Evolutionary conservation across 2,329 filamentous ascomycete genomes (phyloP), one percentile per base, ranked within the genome.

Genomic region (Kalaharituber pfeilii): DNA sequence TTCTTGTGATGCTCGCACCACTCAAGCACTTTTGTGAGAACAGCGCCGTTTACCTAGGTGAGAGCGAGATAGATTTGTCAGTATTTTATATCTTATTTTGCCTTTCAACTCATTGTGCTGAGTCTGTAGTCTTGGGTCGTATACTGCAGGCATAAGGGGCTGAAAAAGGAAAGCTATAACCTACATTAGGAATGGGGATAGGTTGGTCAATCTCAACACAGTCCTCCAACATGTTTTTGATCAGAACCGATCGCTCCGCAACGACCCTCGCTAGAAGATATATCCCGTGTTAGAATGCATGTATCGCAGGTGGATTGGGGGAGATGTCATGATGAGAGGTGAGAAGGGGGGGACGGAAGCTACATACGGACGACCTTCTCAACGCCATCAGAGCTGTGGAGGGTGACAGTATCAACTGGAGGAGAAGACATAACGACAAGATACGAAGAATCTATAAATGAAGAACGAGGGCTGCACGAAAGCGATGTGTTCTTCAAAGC

Each of bases 211-310:
- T 71, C 29, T 76, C 69, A 62, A 86, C 87, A 49, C 96, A 73
- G 72, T 98, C 91, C 67, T 94, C 88, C 47, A 98, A 78, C 82
- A 98, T 82, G 75, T 96, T 94, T 80, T 94, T 95, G 75, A 98
- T 93, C 52, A 98, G 76, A 65, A 95, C 80, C 2, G 86, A 94
- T 62, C 89, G 85, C 74, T 94, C 86, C 42, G 85, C 86, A 57
- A 96, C 42, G 13, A 20, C 42, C 42, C 42, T 47, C n/a, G 42
- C 42, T 47, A 24, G 42, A 13, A 47, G 25, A 5, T 15, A 25
- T 18, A 47, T 25, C 5, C 22, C 18, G 15, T 24, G 13, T 5
- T 22, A 47, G 39, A 5, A 47, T 13, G 4, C 11, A 47, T 47
- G 2, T 22, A 13, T 22, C n/a, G 1, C 18, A 24, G 42, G 15